Percentiles rank a stretch among this genome's conserved stretches.
These are phyloP conservation scores for Noccaea bulbosa DNA, from an alignment of 345 rosid genomes.

Conservation along the genomic window DNA sequence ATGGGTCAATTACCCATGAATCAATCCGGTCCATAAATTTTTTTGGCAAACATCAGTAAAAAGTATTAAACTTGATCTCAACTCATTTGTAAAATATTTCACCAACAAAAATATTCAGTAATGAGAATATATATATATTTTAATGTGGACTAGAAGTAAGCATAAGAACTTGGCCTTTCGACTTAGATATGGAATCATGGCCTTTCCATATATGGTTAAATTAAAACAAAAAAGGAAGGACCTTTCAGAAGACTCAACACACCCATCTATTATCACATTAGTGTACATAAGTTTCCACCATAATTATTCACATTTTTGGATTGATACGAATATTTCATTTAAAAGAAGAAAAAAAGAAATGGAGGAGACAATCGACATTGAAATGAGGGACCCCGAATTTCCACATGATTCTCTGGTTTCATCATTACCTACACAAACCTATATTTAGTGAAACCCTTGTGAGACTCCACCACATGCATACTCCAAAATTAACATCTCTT, in stretches of 20 bases:
- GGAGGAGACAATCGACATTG: conserved; percentile 42
- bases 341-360: neutral
- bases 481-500: conserved; percentile 30
- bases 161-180: conserved; percentile 40
- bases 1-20: no score
- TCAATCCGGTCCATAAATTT: no score
- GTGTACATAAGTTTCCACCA: conserved; percentile 27
- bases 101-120: neutral
- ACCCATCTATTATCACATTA: conserved; percentile 26
- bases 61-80: conserved; percentile 13
- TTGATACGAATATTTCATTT: conserved; percentile 36
- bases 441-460: conserved; percentile 41
- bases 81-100: neutral
- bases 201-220: conserved; percentile 41
- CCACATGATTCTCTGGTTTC: conserved; percentile 42
- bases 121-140: conserved; percentile 17
- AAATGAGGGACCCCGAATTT: conserved; percentile 43
- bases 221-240: conserved; percentile 27
- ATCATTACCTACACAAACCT: conserved; percentile 42
- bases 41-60: no score
- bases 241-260: conserved; percentile 32
- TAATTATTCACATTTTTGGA: conserved; percentile 34
- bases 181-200: conserved; percentile 29
- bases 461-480: conserved; percentile 44
- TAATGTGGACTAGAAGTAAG: conserved; percentile 27